Evolutionary conservation across 805 yeast species (phyloP), one percentile per base, ranked within the genome.

Genomic region (Cyberlindnera meyerae): DNA sequence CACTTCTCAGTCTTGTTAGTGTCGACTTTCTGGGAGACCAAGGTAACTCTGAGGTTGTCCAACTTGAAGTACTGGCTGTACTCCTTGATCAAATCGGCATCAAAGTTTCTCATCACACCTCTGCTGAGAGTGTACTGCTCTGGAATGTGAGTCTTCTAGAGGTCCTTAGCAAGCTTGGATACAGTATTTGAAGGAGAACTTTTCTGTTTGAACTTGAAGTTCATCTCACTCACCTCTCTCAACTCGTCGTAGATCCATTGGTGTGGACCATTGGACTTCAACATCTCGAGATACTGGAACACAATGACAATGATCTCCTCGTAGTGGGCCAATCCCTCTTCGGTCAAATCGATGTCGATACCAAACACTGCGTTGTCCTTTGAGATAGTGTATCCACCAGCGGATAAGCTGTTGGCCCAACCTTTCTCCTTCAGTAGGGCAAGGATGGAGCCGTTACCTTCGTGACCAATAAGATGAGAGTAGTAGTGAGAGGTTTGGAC

Each of bases 401-500:
- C 77, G 25, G 87, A 75, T 35, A 90, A 68, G 13, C 75, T 80
- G 47, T 75, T 82, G 6, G 90, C 95, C 87, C 89, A 84, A 11
- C 89, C 83, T 45, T 72, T 65, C 24, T 63, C 56, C 61, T 87
- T 90, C 47, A 90, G 71, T 45, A 69, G 71, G 38, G 79, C 73
- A 24, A 87, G 66, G 14, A 90, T 58, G 2, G 96, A 87, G 2
- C 97, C 97, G 33, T 79, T 70, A 32, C 93, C 84, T 63, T 90
- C 98, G 59, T 90, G 97, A 27, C 97, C 97, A 32, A 90, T 63
- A 36, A 93, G 66, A 58, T 93, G 97, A 15, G 89, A 75, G 47
- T 66, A 72, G 59, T 87, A 83, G 38, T 71, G 75, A 6, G 75
- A 70, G 0, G 97, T 95, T 48, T 77, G 77, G 17, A 72, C 70